Evolutionary conservation across 495 filamentous ascomycete species (phyloP).

Genomic region (Viridothelium virens): DNA sequence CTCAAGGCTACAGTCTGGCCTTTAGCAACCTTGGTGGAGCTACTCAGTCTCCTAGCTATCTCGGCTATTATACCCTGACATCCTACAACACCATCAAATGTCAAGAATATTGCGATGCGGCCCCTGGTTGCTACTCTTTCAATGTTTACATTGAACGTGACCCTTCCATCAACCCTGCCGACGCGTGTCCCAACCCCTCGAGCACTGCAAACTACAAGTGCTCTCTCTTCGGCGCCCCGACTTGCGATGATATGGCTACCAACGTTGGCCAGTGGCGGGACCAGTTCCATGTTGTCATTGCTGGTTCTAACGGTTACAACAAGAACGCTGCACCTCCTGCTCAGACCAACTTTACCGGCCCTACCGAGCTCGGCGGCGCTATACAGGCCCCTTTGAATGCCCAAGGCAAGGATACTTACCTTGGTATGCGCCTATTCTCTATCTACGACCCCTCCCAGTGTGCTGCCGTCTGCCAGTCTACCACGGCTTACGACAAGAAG

Average conservation of each 20-base stretch:
- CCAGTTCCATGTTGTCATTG: slow-evolving; percentile 21
- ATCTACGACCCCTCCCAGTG: slow-evolving; percentile 21
- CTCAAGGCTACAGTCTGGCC: slow-evolving; percentile 36
- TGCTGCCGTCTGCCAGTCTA: slow-evolving; percentile 18
- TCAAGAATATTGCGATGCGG: slow-evolving; percentile 18
- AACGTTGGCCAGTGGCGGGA: slow-evolving; percentile 23
- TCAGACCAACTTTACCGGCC: slow-evolving; percentile 18
- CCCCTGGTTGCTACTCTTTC: slow-evolving; percentile 18
- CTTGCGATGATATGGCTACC: slow-evolving; percentile 18
- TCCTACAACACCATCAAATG: slow-evolving; percentile 20
- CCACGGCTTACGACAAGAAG: slow-evolving; percentile 14
- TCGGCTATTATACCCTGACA: slow-evolving; percentile 23
- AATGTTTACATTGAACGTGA: slow-evolving; percentile 26
- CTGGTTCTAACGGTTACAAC: slow-evolving; percentile 19
- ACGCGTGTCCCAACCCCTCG: slow-evolving; percentile 19
- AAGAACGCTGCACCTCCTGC: slow-evolving; percentile 16
- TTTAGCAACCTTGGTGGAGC: slow-evolving; percentile 20
- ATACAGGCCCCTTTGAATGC: slow-evolving; percentile 18
- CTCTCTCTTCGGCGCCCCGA: slow-evolving; percentile 19
- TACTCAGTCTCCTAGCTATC: slow-evolving; percentile 14
- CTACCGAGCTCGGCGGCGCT: slow-evolving; percentile 18
- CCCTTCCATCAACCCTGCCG: slow-evolving; percentile 19
- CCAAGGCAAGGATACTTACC: slow-evolving; percentile 14
- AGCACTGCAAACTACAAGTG: slow-evolving; percentile 23
- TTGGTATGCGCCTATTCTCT: slow-evolving; percentile 19